Evolutionary conservation across 441 rosid species (phyloP).

Genomic region (Geranium incanum): DNA sequence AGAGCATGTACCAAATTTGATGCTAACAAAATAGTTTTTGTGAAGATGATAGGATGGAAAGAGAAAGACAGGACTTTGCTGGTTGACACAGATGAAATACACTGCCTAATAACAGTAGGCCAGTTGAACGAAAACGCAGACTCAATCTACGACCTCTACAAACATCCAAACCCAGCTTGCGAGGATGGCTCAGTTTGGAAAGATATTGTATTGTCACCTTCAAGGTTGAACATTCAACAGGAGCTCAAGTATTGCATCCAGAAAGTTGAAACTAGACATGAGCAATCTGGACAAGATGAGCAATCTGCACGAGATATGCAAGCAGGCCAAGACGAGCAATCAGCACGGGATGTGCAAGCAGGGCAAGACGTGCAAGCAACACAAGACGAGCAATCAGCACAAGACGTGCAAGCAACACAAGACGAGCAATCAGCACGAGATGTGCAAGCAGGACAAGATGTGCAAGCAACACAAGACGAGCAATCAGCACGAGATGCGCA

Average conservation of each 20-base stretch:
- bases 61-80: conserved; percentile 48
- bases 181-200: conserved; percentile 63
- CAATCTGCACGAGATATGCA: no score
- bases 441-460: no score
- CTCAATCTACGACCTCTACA: conserved; percentile 50
- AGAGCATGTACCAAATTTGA: not conserved
- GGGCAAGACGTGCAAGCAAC: no score
- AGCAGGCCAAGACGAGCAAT: no score
- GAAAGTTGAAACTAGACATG: conserved; percentile 30
- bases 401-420: no score
- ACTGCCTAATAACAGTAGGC: conserved; percentile 39
- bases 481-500: no score
- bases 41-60: conserved; percentile 73
- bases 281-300: not conserved
- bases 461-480: no score
- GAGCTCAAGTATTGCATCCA: conserved; percentile 39
- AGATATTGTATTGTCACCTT: conserved; percentile 39
- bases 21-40: not conserved
- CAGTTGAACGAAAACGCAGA: conserved; percentile 49
- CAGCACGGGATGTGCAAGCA: no score
- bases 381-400: no score
- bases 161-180: conserved; percentile 30
- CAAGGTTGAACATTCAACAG: conserved; percentile 38
- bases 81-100: conserved; percentile 47
- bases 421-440: no score